These are phyloP conservation scores for Coniella vitis DNA, from an alignment of 2,329 filamentous ascomycete genomes.

Conservation along the genomic window DNA sequence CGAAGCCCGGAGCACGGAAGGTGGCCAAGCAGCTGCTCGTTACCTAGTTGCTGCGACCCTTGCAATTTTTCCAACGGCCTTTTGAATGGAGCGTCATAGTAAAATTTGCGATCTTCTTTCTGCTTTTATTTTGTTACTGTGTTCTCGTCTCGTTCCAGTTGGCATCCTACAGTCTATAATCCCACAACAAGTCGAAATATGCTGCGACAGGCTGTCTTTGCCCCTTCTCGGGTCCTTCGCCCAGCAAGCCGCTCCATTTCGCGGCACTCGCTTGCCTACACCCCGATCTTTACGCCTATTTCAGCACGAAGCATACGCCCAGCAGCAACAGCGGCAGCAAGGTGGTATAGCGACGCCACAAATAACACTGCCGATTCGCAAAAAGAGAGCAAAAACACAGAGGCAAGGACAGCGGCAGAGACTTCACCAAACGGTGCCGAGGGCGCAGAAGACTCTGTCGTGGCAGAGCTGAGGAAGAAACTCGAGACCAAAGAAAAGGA, in stretches of 20 bases:
- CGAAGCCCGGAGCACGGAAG: too few species aligned
- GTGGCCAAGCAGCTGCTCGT: too few species aligned
- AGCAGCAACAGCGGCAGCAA: conserved; percentile 28
- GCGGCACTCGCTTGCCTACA: conserved; percentile 29
- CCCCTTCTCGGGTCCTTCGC: conserved; percentile 38
- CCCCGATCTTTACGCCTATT: conserved; percentile 32
- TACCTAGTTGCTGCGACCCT: too few species aligned
- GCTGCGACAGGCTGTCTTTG: conserved; percentile 39
- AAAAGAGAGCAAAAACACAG: conserved; percentile 22
- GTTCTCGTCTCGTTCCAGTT: conserved; percentile 5
- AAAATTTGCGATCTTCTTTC: conserved; percentile 15
- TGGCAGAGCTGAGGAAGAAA: conserved; percentile 42
- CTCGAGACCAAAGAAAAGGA: conserved; percentile 47
- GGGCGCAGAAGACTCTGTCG: conserved; percentile 20
- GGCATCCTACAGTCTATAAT: background rate
- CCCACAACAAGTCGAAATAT: conserved; percentile 24
- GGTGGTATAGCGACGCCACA: conserved; percentile 40
- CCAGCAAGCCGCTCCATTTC: conserved; percentile 30
- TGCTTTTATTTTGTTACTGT: too few species aligned
- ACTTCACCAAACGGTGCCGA: conserved; percentile 19
- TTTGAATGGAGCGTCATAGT: conserved; percentile 13
- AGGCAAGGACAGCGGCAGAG: conserved; percentile 22
- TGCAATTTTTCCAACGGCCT: too few species aligned
- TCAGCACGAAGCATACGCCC: conserved; percentile 26
- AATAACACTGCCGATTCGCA: conserved; percentile 22